Conservation (phyloP, 768 basidiomycete species). For the Kwoniella newhampshirensis region DNA sequence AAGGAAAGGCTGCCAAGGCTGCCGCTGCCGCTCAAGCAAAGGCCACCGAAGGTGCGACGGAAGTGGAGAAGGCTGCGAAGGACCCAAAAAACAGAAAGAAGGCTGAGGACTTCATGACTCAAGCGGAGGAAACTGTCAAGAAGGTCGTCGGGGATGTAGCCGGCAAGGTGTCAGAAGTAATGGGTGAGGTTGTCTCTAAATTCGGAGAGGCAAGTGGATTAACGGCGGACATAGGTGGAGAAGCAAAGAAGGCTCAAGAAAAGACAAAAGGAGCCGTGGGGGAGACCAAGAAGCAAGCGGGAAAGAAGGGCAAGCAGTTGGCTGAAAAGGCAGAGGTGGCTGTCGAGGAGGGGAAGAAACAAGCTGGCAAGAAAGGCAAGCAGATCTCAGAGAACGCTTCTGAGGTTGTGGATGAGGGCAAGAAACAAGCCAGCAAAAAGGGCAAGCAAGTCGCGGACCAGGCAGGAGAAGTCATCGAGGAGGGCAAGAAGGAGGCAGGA, state of each 20-base stretch:
- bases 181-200: constrained; percentile 24
- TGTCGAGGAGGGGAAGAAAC: constrained; percentile 6
- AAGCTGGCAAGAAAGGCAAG: constrained; percentile 2
- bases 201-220: constrained; percentile 40
- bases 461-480: constrained; percentile 15
- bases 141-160: constrained; percentile 28
- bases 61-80: constrained; percentile 28
- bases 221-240: constrained; percentile 22
- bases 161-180: constrained; percentile 30
- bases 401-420: constrained; percentile 6
- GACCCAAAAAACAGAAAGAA: constrained; percentile 47
- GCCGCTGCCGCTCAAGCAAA: constrained; percentile 16
- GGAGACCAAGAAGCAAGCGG: constrained; percentile 7
- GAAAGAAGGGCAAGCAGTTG: constrained; percentile 31
- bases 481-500: constrained; percentile 22
- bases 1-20: constrained; percentile 25
- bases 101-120: constrained; percentile 42
- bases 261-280: constrained; percentile 18
- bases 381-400: neutral
- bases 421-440: constrained; percentile 25
- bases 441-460: constrained; percentile 29
- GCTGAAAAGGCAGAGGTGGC: constrained; percentile 18
- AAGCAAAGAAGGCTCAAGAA: constrained; percentile 22
- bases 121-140: constrained; percentile 34
- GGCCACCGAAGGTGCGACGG: constrained; percentile 17